A percentile compares a stretch with the other conserved stretches of the same genome.
Evolutionary conservation across 73 alveolate genomes (phyloP).

Genomic region (Paramecium primaurelia): DNA sequence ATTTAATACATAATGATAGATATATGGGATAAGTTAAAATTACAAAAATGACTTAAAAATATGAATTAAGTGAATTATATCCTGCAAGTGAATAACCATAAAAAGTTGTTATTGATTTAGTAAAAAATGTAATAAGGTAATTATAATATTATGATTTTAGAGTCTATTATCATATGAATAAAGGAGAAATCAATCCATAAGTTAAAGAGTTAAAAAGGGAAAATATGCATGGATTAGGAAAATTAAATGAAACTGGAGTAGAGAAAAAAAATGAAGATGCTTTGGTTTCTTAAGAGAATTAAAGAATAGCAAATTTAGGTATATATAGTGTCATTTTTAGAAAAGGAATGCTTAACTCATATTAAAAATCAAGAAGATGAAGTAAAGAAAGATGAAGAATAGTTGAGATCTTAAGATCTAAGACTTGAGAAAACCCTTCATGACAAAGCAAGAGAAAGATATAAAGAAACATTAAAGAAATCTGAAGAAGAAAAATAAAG

Average conservation of each 20-base stretch:
- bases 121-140: constrained; percentile 52
- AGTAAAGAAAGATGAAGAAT: constrained; percentile 58
- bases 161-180: constrained; percentile 59
- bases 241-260: constrained; percentile 46
- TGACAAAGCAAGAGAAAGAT: constrained; percentile 82
- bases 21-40: constrained; percentile 62
- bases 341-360: constrained; percentile 66
- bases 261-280: constrained; percentile 60
- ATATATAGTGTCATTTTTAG: neutral
- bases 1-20: constrained; percentile 28
- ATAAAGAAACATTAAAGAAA: constrained; percentile 74
- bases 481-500: constrained; percentile 73
- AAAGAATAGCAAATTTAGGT: constrained; percentile 75
- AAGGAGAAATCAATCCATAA: constrained; percentile 54
- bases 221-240: constrained; percentile 61
- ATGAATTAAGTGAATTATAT: constrained; percentile 64
- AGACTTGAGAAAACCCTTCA: constrained; percentile 72
- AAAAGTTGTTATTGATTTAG: constrained; percentile 72
- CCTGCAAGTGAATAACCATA: constrained; percentile 75
- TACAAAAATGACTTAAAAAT: constrained; percentile 74
- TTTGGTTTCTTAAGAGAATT: constrained; percentile 40
- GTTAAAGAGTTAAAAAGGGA: constrained; percentile 61
- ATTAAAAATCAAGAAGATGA: constrained; percentile 72
- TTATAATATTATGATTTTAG: neutral
- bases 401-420: constrained; percentile 57